phyloP scores from a whole-genome alignment of 2,329 filamentous ascomycete genomes.

The Zarea fungicola region DNA sequence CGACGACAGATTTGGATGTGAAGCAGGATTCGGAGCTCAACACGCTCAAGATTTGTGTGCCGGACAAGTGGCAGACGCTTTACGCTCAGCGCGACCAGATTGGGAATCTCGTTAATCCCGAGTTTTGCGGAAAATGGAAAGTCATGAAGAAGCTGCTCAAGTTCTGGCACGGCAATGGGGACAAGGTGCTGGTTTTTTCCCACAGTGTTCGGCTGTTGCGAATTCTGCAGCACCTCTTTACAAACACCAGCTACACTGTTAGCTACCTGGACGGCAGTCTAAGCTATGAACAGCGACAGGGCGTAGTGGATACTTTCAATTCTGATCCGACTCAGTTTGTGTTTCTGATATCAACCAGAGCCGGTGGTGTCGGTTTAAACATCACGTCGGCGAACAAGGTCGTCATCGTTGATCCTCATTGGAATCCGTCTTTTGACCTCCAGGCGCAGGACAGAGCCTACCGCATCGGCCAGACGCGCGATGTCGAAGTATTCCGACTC shows the following conservation, averaged over 20 bases:
- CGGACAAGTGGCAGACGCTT: slow-evolving; percentile 67
- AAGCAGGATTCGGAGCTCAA: slow-evolving; percentile 75
- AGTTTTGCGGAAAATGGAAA: slow-evolving; percentile 97
- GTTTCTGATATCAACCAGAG: slow-evolving; percentile 90
- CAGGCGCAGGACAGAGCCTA: slow-evolving; percentile 97
- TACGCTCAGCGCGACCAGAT: slow-evolving; percentile 74
- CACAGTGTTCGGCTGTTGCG: slow-evolving; percentile 81
- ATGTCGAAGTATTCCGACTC: slow-evolving; percentile 92
- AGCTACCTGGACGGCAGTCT: slow-evolving; percentile 86
- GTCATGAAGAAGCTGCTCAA: slow-evolving; percentile 78
- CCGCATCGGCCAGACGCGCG: slow-evolving; percentile 84
- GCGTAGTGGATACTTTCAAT: slow-evolving; percentile 86
- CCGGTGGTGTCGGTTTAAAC: slow-evolving; percentile 89
- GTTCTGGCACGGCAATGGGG: slow-evolving; percentile 84
- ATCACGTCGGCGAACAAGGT: slow-evolving; percentile 98
- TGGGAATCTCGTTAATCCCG: slow-evolving; percentile 73
- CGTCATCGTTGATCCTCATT: slow-evolving; percentile 93
- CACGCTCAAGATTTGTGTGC: slow-evolving; percentile 68
- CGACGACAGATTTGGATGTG: slow-evolving; percentile 54
- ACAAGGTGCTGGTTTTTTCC: slow-evolving; percentile 94
- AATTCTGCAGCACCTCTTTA: slow-evolving; percentile 81
- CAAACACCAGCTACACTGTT: slow-evolving; percentile 82
- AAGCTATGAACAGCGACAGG: slow-evolving; percentile 75
- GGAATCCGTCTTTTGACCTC: slow-evolving; percentile 92
- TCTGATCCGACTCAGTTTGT: slow-evolving; percentile 82